These are phyloP conservation scores for Russula earlei DNA, from an alignment of 768 basidiomycete species.

Conservation along the genomic window DNA sequence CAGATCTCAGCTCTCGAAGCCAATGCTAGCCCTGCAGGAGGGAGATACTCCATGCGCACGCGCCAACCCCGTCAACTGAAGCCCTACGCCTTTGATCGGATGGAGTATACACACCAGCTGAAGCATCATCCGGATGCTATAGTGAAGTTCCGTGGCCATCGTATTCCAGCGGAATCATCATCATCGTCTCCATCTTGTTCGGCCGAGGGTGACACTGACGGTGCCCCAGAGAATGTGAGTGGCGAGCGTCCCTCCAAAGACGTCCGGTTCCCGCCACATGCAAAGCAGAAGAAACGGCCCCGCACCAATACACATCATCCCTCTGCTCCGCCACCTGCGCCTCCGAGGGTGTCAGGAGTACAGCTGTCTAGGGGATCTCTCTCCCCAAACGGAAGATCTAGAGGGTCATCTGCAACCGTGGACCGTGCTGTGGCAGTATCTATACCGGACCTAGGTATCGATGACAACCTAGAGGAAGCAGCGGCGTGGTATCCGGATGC, in stretches of 20 bases:
- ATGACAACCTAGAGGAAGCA: not conserved
- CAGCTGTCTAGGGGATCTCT: not conserved
- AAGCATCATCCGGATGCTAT: constrained; percentile 57
- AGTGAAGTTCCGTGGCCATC: constrained; percentile 38
- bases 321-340: not conserved
- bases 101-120: constrained; percentile 43
- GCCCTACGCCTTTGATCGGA: constrained; percentile 52
- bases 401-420: not conserved
- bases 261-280: not conserved
- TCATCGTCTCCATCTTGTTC: constrained; percentile 1
- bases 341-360: not conserved
- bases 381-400: not conserved
- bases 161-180: constrained; percentile 17
- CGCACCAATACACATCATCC: not conserved
- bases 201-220: not conserved
- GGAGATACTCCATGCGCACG: constrained; percentile 45
- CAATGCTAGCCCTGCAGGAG: not conserved
- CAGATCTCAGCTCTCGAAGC: not conserved
- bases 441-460: not conserved
- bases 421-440: not conserved
- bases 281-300: constrained; percentile 2
- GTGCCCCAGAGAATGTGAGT: not conserved
- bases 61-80: constrained; percentile 48
- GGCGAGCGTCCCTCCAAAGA: not conserved
- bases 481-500: constrained; percentile 4